A percentile compares a stretch with the other conserved stretches of the same genome.
Evolutionary conservation across 2,329 filamentous ascomycete species (phyloP).

Genomic region (Aspergillus hiratsukae): DNA sequence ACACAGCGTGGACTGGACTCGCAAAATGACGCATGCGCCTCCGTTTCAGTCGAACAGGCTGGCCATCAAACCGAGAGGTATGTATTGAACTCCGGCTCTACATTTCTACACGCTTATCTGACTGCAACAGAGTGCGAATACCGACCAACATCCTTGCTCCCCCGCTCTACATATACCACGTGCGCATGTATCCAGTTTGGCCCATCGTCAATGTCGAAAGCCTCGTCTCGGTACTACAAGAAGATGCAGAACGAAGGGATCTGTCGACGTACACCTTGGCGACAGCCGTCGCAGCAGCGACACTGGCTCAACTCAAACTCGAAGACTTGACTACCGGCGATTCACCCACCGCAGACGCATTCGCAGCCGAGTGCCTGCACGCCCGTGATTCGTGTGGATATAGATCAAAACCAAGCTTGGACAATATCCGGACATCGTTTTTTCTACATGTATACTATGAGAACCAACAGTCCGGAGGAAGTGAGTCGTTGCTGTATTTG

Average conservation of each 20-base stretch:
- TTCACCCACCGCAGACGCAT: conserved; percentile 26
- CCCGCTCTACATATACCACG: conserved; percentile 44
- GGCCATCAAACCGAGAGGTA: neutral
- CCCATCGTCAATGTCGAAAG: conserved; percentile 47
- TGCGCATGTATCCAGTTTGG: conserved; percentile 52
- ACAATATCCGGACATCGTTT: conserved; percentile 46
- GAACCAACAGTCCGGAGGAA: conserved; percentile 45
- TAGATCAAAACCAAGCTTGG: conserved; percentile 32
- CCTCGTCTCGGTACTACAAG: conserved; percentile 36
- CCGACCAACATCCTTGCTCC: conserved; percentile 22
- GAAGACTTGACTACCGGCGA: conserved; percentile 21
- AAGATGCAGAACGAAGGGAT: conserved; percentile 23
- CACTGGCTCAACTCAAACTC: conserved; percentile 48
- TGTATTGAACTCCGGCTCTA: neutral
- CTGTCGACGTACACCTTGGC: conserved; percentile 40
- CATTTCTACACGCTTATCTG: neutral
- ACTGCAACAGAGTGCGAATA: conserved; percentile 8
- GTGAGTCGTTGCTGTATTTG: conserved; percentile 46
- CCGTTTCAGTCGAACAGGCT: neutral
- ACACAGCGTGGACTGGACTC: conserved; percentile 10
- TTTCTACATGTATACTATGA: conserved; percentile 52
- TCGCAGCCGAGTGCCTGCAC: conserved; percentile 36
- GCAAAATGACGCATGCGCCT: neutral
- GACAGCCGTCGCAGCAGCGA: conserved; percentile 46
- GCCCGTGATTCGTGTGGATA: conserved; percentile 26